Base-by-base conservation (phyloP, 495 filamentous ascomycete species). In the Friedmanniomyces endolithicus region DNA sequence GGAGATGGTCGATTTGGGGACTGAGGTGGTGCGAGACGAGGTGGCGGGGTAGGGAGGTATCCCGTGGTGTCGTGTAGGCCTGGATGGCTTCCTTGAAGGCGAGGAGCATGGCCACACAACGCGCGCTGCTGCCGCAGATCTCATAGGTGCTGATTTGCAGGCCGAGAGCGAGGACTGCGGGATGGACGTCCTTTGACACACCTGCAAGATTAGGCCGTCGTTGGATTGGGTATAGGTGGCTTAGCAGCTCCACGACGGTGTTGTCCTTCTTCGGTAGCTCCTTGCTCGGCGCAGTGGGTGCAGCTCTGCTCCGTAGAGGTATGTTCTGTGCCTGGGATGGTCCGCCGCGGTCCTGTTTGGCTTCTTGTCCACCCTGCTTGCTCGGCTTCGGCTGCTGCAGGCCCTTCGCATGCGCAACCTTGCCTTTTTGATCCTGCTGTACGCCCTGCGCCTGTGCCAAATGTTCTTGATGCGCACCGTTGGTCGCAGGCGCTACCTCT, bases 1-100 rank as follows among this genome's bases (percentile, higher is more conserved):
- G 86, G 27, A 98, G 81, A 64, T 90, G 95, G 56, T 88, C 87
- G 58, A 98, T 95, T 70, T 98, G 92, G 54, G 89, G 86, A 54
- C 87, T 92, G 54, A 98, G 77, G 60, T 83, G 80, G 62, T 95
- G 88, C n/a, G 85, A 83, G 24, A 88, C 90, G 60, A 98, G 79
- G 72, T 98, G 88, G 14, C 92, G 85, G 17, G 87, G 80, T 34
- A 98, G 76, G 2, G 89, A 87, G 54, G 82, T 88, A 16, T 82
- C 82, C 20, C 80, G 71, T 14, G 94, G 92, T 0, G 90, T 97
- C 20, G 81, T 86, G 63, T 98, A 98, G 19, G 86, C 82, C 67
- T 90, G 80, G 50, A 98, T 90, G 48, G 95, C 86, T 85, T 95
- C 53, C 69, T 92, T 92, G 64, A 98, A 95, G 6, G 86, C 88